Percentiles rank a stretch among this genome's conserved stretches.
Conservation (phyloP, 768 basidiomycete genomes). For the Lactarius pseudohatsudake region DNA sequence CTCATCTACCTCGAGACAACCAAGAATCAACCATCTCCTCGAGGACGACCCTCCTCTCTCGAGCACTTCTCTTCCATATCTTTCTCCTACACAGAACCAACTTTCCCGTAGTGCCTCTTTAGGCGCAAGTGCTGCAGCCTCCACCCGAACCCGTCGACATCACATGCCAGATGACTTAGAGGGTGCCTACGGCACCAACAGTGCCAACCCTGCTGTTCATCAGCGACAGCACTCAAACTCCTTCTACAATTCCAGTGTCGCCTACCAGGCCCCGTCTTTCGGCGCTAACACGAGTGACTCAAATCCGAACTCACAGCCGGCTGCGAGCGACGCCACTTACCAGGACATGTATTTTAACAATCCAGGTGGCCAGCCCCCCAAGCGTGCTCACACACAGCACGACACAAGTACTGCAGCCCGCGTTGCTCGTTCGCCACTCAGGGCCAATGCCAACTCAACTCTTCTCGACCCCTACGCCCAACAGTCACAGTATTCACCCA, state of each 20-base stretch:
- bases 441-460: constrained; percentile 43
- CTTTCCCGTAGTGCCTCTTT: constrained; percentile 70
- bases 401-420: constrained; percentile 51
- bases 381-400: constrained; percentile 55
- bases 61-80: constrained; percentile 48
- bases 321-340: constrained; percentile 44
- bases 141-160: constrained; percentile 59
- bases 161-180: constrained; percentile 72
- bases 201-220: constrained; percentile 41
- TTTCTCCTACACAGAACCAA: constrained; percentile 50
- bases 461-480: constrained; percentile 71
- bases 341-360: constrained; percentile 64
- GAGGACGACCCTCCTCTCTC: constrained; percentile 52
- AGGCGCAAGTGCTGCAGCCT: constrained; percentile 39
- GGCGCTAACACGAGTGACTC: constrained; percentile 32
- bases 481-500: constrained; percentile 67
- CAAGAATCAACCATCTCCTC: constrained; percentile 64
- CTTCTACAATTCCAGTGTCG: constrained; percentile 58
- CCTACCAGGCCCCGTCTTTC: constrained; percentile 55
- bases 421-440: constrained; percentile 61
- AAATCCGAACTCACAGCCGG: constrained; percentile 36
- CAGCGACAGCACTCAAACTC: constrained; percentile 39
- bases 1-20: constrained; percentile 46
- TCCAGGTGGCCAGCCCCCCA: constrained; percentile 48
- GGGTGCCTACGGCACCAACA: constrained; percentile 45